These are phyloP conservation scores for Glonium stellatum DNA, from an alignment of 495 filamentous ascomycete species.

Conservation along the genomic window DNA sequence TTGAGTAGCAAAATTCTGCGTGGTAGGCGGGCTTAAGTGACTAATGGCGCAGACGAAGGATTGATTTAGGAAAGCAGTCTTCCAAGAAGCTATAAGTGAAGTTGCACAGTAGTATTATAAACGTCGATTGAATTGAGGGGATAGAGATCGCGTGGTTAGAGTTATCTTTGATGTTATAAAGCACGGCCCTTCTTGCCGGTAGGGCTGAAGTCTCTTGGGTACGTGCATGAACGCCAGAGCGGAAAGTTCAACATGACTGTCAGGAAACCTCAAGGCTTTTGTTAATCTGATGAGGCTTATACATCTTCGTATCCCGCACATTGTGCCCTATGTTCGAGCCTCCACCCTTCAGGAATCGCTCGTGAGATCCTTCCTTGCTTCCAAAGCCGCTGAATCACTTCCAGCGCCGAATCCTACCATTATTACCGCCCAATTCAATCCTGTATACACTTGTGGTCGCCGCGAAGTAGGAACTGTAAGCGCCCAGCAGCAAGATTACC, in stretches of 20 bases:
- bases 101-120: too few species aligned
- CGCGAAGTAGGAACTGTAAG: constrained; percentile 62
- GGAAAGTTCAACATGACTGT: neutral
- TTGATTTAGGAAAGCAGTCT: too few species aligned
- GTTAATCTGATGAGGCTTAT: constrained; percentile 40
- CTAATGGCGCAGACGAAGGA: too few species aligned
- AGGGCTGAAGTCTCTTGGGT: neutral
- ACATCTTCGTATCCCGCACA: constrained; percentile 62
- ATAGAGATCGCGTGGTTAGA: neutral
- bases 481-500: constrained; percentile 35
- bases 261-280: neutral
- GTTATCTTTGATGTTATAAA: neutral
- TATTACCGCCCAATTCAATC: constrained; percentile 74
- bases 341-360: constrained; percentile 39
- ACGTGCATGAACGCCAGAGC: neutral
- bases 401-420: constrained; percentile 56
- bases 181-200: neutral
- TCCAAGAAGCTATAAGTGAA: too few species aligned
- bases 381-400: constrained; percentile 36
- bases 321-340: constrained; percentile 42
- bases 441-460: constrained; percentile 82
- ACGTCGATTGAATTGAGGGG: too few species aligned
- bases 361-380: constrained; percentile 40
- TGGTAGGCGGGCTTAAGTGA: too few species aligned
- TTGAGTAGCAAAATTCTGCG: too few species aligned